Evolutionary conservation across 2,329 filamentous ascomycete species (phyloP), one percentile per base, ranked within the genome.

Genomic region (Apiospora sp.): DNA sequence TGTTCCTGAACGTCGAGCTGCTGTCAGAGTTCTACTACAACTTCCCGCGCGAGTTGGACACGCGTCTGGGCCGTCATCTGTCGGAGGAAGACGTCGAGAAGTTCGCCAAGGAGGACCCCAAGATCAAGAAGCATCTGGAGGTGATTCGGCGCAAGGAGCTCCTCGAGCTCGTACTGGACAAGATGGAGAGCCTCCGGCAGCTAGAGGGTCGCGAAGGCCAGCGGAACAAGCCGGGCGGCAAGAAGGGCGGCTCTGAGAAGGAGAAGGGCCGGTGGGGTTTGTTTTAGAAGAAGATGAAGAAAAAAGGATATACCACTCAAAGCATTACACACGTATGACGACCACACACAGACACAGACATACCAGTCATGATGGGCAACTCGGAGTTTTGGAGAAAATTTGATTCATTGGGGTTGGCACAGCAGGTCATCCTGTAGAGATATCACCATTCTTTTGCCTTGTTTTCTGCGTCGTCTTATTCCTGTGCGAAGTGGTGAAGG

Each of bases 21-120:
- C 89, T 99, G 24, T 96, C 94, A 1, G 97, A 99, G 80, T 99
- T 98, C 82, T 98, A 98, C 85, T 98, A 98, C 84, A 95, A 96
- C 80, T 99, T 99, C 83, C 96, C 96, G 0, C 90, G 96, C 51
- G 95, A 98, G 81, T 89, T 99, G 16, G 96, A 99, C 81, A 86
- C 92, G 73, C 91, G 95, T 46, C 91, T 99, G 14, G 94, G 96
- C 67, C 91, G 94, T 37, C 92, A 94, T 77, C 87, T 98, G 74
- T 90, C 90, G 46, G 90, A 93, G 71, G 91, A 91, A 7, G 92
- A 98, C 78, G 90, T 98, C 6, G 96, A 99, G 80, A 90, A 90
- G 37, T 98, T 99, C 78, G 96, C 96, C 3, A 91, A 94, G 71
- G 96, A 99, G 83, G 97, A 99, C 79, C 93, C 94, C 24, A 96